Evolutionary conservation across 106 monocot genomes (phyloP).

Genomic region (Iris macrosiphon): DNA sequence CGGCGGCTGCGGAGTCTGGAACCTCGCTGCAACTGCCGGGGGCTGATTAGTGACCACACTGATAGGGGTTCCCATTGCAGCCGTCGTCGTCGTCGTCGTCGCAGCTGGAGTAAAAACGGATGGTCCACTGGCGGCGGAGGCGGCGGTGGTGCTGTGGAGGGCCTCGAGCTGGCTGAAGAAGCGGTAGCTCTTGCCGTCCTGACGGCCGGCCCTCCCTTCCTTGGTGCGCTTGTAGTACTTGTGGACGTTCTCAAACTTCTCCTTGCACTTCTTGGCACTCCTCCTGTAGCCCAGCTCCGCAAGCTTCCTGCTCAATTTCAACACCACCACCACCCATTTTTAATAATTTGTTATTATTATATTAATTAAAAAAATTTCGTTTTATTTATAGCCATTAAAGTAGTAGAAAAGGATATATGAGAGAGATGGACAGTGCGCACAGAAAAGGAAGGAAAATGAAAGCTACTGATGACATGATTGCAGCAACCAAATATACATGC

Average conservation of each 20-base stretch:
- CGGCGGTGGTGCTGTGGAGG: conserved; percentile 23
- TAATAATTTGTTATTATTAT: background rate
- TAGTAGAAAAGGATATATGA: background rate
- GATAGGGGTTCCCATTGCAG: background rate
- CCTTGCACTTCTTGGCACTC: conserved; percentile 89
- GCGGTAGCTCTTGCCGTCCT: conserved; percentile 91
- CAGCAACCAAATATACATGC: conserved; percentile 12
- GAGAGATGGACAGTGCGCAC: background rate
- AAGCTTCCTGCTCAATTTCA: conserved; percentile 45
- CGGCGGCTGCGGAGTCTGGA: background rate
- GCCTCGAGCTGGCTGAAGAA: conserved; percentile 84
- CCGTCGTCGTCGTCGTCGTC: background rate
- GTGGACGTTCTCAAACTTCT: conserved; percentile 94
- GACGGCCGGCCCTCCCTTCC: conserved; percentile 80
- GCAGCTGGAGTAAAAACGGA: background rate
- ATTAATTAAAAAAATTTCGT: background rate
- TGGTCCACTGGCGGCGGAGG: background rate
- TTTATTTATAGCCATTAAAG: background rate
- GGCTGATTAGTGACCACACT: background rate
- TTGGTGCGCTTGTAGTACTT: conserved; percentile 97
- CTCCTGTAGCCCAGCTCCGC: conserved; percentile 62
- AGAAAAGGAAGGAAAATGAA: conserved; percentile 21
- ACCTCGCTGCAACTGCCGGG: background rate
- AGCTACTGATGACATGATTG: conserved; percentile 29
- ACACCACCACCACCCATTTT: background rate